Conservation (phyloP, 2,329 filamentous ascomycete species). For the Coniochaeta prunicola region DNA sequence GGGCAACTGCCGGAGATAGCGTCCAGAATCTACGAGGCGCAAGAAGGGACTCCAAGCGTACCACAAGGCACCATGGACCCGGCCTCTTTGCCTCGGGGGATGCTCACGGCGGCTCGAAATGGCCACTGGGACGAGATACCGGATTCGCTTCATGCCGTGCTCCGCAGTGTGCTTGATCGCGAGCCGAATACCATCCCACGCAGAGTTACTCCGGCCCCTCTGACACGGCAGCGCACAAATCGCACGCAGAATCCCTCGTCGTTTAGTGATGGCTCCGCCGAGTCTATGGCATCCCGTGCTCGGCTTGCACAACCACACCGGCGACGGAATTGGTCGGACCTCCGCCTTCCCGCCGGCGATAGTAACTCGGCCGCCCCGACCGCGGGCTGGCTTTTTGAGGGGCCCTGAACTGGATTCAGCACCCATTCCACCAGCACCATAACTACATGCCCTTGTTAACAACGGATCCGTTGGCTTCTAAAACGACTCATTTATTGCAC, state of each 20-base stretch:
- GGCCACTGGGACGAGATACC: slow-evolving; percentile 53
- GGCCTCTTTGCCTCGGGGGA: slow-evolving; percentile 38
- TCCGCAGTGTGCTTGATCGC: slow-evolving; percentile 38
- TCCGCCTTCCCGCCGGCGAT: slow-evolving; percentile 34
- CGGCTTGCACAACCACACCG: slow-evolving; percentile 3
- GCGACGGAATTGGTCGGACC: slow-evolving; percentile 22
- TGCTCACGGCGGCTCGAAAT: slow-evolving; percentile 47
- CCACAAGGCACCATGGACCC: slow-evolving; percentile 11
- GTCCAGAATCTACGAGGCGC: slow-evolving; percentile 27
- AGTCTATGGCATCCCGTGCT: background rate
- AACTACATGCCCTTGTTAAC: background rate
- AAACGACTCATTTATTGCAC: background rate
- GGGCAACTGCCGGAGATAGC: slow-evolving; percentile 45
- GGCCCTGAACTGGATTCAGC: background rate
- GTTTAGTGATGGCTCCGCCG: background rate
- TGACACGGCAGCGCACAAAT: slow-evolving; percentile 3
- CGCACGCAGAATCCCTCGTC: background rate
- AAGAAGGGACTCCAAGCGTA: slow-evolving; percentile 20
- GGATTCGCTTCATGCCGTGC: slow-evolving; percentile 44
- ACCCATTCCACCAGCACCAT: background rate
- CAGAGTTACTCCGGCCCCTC: background rate
- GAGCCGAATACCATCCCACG: slow-evolving; percentile 18
- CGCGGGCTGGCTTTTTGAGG: background rate
- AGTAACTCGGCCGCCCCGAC: background rate
- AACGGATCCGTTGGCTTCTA: background rate